phyloP scores from a whole-genome alignment of 805 yeast genomes.

The Brettanomyces naardenensis region DNA sequence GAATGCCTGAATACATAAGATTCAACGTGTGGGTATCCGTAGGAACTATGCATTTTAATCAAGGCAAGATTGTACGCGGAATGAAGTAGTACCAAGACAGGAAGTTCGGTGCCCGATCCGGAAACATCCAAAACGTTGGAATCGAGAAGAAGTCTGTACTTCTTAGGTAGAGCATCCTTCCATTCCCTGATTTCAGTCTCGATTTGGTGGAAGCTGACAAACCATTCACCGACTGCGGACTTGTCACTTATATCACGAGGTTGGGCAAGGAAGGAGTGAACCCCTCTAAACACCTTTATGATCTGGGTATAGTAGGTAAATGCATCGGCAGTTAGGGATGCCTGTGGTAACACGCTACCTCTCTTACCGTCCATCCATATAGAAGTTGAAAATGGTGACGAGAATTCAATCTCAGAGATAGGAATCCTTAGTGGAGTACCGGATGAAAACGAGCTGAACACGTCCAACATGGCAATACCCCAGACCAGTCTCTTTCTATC shows the following conservation, averaged over 20 bases:
- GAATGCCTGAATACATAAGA: slow-evolving; percentile 16
- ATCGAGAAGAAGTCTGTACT: slow-evolving; percentile 5
- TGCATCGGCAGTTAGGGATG: slow-evolving; percentile 9
- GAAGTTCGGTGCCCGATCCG: slow-evolving; percentile 2
- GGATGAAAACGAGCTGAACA: slow-evolving; percentile 29
- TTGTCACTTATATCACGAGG: slow-evolving; percentile 12
- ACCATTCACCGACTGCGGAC: slow-evolving; percentile 13
- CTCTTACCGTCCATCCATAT: slow-evolving; percentile 7
- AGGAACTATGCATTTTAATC: slow-evolving; percentile 19
- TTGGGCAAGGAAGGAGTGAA: slow-evolving; percentile 11
- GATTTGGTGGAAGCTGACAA: slow-evolving; percentile 12
- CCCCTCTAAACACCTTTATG: slow-evolving; percentile 11
- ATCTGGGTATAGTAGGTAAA: slow-evolving; percentile 16
- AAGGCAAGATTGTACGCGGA: slow-evolving; percentile 16
- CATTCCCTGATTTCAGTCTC: slow-evolving; percentile 11
- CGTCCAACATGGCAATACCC: slow-evolving; percentile 30
- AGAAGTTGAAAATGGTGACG: slow-evolving; percentile 12
- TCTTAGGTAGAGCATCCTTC: slow-evolving; percentile 9
- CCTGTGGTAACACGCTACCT: not conserved
- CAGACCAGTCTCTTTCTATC: slow-evolving; percentile 26
- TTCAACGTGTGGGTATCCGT: slow-evolving; percentile 20
- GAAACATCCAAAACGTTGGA: slow-evolving; percentile 2
- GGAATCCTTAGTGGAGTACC: slow-evolving; percentile 23
- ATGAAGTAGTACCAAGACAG: slow-evolving; percentile 5
- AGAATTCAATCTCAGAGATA: slow-evolving; percentile 11